A percentile compares a stretch with the other conserved stretches of the same genome.
These are phyloP conservation scores for Penicillium sp. DNA, from an alignment of 2,329 filamentous ascomycete species.

Conservation along the genomic window DNA sequence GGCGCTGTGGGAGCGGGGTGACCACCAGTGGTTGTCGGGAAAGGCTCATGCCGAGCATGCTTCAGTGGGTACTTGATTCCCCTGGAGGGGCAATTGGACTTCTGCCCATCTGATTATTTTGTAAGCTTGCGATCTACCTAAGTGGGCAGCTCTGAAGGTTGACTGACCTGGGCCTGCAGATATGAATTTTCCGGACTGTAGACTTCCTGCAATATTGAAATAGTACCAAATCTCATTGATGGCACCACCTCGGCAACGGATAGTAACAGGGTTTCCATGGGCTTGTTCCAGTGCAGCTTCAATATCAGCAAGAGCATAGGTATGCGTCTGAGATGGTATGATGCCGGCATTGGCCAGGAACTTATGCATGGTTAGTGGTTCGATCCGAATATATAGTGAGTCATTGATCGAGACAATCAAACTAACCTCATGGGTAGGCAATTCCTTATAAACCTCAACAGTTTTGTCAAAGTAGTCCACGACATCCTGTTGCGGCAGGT, in stretches of 20 bases:
- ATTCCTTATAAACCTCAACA: constrained; percentile 63
- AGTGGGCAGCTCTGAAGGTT: not conserved
- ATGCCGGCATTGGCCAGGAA: constrained; percentile 62
- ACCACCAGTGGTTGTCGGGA: constrained; percentile 31
- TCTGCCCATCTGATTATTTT: constrained; percentile 49
- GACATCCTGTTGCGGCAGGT: constrained; percentile 62
- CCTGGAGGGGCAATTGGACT: constrained; percentile 60
- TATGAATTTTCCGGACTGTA: constrained; percentile 38
- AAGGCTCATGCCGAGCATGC: constrained; percentile 38
- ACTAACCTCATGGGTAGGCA: constrained; percentile 61
- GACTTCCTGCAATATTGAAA: constrained; percentile 57
- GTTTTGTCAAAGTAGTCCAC: constrained; percentile 67
- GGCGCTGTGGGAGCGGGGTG: constrained; percentile 32
- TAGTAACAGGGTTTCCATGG: constrained; percentile 56
- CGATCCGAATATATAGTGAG: not conserved
- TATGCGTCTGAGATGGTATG: constrained; percentile 50
- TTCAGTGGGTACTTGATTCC: constrained; percentile 67
- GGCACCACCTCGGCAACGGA: constrained; percentile 53
- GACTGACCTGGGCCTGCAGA: constrained; percentile 35
- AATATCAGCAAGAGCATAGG: constrained; percentile 60
- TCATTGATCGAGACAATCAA: not conserved
- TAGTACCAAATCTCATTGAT: constrained; percentile 61
- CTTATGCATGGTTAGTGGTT: constrained; percentile 25
- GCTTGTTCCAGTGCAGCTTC: constrained; percentile 56
- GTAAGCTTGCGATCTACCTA: not conserved